Conservation (phyloP, 768 basidiomycete genomes). For the Fomitopsis pulvina region DNA sequence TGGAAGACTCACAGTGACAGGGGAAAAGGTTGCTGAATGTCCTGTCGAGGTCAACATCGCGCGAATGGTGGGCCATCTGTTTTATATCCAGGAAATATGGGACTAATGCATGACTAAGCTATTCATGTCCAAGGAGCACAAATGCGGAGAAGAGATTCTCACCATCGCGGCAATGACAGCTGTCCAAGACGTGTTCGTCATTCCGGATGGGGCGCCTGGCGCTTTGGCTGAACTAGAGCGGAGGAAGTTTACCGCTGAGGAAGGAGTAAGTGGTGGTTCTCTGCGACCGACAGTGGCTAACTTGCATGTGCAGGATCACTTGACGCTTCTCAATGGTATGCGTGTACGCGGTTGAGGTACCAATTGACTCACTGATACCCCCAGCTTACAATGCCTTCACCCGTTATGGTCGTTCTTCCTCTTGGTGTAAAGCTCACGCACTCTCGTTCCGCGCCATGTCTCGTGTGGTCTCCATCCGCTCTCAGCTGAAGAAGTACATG, state of each 20-base stretch:
- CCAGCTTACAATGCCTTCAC: conserved; percentile 91
- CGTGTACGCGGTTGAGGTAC: not conserved
- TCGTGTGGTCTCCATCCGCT: conserved; percentile 86
- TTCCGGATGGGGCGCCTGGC: conserved; percentile 78
- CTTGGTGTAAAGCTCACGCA: conserved; percentile 91
- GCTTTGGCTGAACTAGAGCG: conserved; percentile 88
- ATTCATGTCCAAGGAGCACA: conserved; percentile 76
- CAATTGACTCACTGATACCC: not conserved
- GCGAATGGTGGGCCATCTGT: conserved; percentile 65
- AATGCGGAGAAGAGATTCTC: conserved; percentile 92
- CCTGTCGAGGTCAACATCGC: conserved; percentile 91
- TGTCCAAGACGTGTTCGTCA: conserved; percentile 87
- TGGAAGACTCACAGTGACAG: conserved; percentile 68
- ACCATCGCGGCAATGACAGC: conserved; percentile 96
- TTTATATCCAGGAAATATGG: not conserved
- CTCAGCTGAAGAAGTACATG: conserved; percentile 95
- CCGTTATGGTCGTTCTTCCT: conserved; percentile 73
- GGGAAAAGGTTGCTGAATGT: conserved; percentile 87
- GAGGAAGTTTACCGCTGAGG: conserved; percentile 95
- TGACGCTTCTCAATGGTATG: conserved; percentile 87
- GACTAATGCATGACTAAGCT: conserved; percentile 41
- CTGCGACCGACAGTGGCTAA: not conserved
- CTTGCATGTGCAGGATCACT: conserved; percentile 64
- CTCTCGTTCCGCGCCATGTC: conserved; percentile 93
- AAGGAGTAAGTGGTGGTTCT: conserved; percentile 68